A percentile compares a stretch with the other conserved stretches of the same genome.
Evolutionary conservation across 1,139 yeast species (phyloP).

Genomic region (Suhomyces yuchorum): DNA sequence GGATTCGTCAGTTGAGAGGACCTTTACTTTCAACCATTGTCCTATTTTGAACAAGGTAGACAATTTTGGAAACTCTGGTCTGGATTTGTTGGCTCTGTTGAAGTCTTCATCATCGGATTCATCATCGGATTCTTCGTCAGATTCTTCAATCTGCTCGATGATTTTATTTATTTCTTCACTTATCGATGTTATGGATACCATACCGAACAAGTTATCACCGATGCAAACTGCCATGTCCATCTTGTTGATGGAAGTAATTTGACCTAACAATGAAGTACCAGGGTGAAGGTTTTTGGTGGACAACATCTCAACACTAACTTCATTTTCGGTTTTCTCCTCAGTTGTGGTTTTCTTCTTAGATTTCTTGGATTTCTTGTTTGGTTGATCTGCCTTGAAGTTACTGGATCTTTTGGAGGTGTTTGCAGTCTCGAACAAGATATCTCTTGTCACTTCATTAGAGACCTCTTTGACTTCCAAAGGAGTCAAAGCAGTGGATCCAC

Average conservation of each 20-base stretch:
- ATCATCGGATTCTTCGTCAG: constrained; percentile 47
- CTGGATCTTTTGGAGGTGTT: constrained; percentile 35
- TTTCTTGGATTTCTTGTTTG: constrained; percentile 26
- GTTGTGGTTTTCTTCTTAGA: constrained; percentile 36
- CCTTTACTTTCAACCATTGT: constrained; percentile 83
- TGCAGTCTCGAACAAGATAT: constrained; percentile 68
- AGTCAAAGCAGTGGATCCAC: constrained; percentile 83
- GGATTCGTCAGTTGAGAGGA: constrained; percentile 40
- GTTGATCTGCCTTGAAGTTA: constrained; percentile 27
- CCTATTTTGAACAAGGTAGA: constrained; percentile 62
- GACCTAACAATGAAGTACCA: constrained; percentile 79
- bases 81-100: constrained; percentile 18
- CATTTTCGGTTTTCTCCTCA: constrained; percentile 28
- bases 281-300: constrained; percentile 61
- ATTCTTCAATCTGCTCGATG: constrained; percentile 53
- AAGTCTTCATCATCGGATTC: constrained; percentile 45
- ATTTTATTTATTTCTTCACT: constrained; percentile 61
- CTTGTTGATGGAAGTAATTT: constrained; percentile 60
- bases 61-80: constrained; percentile 57
- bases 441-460: constrained; percentile 87
- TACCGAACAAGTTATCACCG: constrained; percentile 85
- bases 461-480: constrained; percentile 92
- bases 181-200: constrained; percentile 73
- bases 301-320: constrained; percentile 58
- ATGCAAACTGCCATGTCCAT: constrained; percentile 69